phyloP scores from a whole-genome alignment of 2,329 filamentous ascomycete species.

The Cladosporium austrohemisphaericum region DNA sequence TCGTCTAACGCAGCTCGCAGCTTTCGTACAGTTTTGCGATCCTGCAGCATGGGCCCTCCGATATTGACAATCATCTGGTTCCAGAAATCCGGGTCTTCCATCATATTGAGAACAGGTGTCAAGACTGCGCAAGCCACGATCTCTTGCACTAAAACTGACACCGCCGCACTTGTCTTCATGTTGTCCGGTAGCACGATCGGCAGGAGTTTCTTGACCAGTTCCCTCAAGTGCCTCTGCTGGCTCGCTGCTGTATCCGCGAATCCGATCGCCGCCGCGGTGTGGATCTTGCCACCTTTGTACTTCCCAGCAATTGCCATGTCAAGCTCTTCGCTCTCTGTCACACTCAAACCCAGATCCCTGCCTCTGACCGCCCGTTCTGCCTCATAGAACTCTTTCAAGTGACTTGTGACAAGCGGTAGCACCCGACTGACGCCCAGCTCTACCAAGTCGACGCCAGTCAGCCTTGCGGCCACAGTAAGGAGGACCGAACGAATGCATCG shows the following conservation, averaged over 20 bases:
- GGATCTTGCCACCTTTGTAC: constrained; percentile 82
- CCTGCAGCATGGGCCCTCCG: constrained; percentile 71
- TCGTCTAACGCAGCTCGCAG: constrained; percentile 88
- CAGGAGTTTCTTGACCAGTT: constrained; percentile 67
- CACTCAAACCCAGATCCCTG: constrained; percentile 77
- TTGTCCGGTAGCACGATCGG: constrained; percentile 69
- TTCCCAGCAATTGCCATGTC: constrained; percentile 94
- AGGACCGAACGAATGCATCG: constrained; percentile 70
- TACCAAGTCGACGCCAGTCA: constrained; percentile 75
- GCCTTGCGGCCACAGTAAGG: constrained; percentile 64
- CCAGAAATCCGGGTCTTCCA: constrained; percentile 94
- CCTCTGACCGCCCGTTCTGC: constrained; percentile 85
- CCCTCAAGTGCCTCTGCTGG: constrained; percentile 84
- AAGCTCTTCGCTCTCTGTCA: constrained; percentile 95
- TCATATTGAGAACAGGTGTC: constrained; percentile 70
- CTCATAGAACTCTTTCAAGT: constrained; percentile 86
- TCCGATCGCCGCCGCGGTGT: constrained; percentile 76
- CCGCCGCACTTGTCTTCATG: constrained; percentile 74
- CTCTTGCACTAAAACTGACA: constrained; percentile 77
- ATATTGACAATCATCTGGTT: constrained; percentile 93
- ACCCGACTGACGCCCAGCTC: constrained; percentile 77
- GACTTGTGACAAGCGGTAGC: constrained; percentile 81
- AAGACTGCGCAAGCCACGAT: constrained; percentile 91
- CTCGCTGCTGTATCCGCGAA: constrained; percentile 79
- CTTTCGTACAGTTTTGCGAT: constrained; percentile 89